Evolutionary conservation across 2,329 filamentous ascomycete species (phyloP), one percentile per base, ranked within the genome.

Genomic region (Nigrospora oryzae): DNA sequence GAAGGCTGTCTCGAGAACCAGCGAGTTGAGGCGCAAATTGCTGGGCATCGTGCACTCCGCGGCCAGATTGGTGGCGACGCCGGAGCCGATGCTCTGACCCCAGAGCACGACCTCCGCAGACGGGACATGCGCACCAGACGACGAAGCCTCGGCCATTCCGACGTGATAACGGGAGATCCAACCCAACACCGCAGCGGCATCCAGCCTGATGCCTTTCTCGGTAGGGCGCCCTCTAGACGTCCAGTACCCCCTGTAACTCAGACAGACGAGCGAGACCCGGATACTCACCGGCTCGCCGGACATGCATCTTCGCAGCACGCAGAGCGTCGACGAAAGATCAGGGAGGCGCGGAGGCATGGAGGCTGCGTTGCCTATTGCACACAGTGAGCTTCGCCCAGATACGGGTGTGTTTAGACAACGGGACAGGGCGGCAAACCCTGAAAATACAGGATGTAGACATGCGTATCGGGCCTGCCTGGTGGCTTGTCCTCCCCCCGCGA

Each of bases 1-100:
- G 50, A 89, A 89, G 0, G 86, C 86, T 0, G 86, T 89, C 58
- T 91, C 86, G 2, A 91, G 70, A 11, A 91, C 69, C 42, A 91
- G 49, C 1, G 74, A 67, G 38, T 65, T 50, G 33, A 73, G 59
- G 33, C 57, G 56, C 44, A 69, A 66, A 49, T 62, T 69, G 3
- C 66, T 44, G 4, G 64, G 63, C 36, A 66, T 53, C 30, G 54
- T 39, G 56, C 65, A 45, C 36, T 61, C 57, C 7, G 69, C 72
- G 13, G 77, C 73, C 3, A 83, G 71, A 42, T 76, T 80, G 14
- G 80, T 81, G 12, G 83, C 84, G 36, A 90, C 76, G 1, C 83
- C 86, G 23, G 81, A 77, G 1, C 87, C 86, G 44, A 90, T 80
- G 50, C 83, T 88, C 60, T 90, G 86, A 0, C 86, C 86, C 85